Conservation (phyloP, 176 grass and related monocot genomes). For the barley (Hordeum vulgare) region DNA sequence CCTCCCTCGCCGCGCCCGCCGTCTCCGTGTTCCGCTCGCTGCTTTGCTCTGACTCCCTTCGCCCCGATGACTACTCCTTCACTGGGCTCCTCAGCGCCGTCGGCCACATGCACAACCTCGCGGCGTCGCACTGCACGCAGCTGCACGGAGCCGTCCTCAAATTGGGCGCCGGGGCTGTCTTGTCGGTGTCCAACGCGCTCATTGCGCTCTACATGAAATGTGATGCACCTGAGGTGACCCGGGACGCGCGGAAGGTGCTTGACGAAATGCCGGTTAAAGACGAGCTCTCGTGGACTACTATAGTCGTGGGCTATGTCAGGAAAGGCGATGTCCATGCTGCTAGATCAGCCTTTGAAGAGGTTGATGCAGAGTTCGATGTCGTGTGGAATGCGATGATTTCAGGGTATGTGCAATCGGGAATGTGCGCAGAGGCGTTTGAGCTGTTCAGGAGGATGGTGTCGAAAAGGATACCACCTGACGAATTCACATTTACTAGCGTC, state of each 20-base stretch:
- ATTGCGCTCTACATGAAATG: slow-evolving; percentile 61
- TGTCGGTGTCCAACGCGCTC: slow-evolving; percentile 78
- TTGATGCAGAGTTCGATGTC: slow-evolving; percentile 61
- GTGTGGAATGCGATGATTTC: slow-evolving; percentile 98
- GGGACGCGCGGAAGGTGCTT: slow-evolving; percentile 51
- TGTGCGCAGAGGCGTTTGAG: slow-evolving; percentile 48
- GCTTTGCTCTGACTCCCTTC: slow-evolving; percentile 28
- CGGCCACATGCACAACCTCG: slow-evolving; percentile 38
- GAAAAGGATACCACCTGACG: slow-evolving; percentile 47
- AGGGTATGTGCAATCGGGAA: slow-evolving; percentile 67
- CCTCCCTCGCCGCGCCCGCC: slow-evolving; percentile 32
- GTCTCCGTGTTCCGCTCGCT: slow-evolving; percentile 46
- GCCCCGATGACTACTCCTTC: slow-evolving; percentile 69
- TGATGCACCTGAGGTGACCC: not conserved
- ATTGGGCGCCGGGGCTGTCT: slow-evolving; percentile 22
- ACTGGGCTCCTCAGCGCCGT: slow-evolving; percentile 75
- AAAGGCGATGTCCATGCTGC: slow-evolving; percentile 51
- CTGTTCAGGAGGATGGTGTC: slow-evolving; percentile 79
- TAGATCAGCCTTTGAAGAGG: slow-evolving; percentile 50
- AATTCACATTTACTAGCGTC: slow-evolving; percentile 88
- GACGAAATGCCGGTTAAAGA: slow-evolving; percentile 69
- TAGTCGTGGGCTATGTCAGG: slow-evolving; percentile 80
- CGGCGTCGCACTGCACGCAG: slow-evolving; percentile 41
- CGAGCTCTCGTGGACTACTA: slow-evolving; percentile 77
- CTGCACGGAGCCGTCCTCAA: slow-evolving; percentile 63